Conservation (phyloP, 1,284 basidiomycete genomes). For the Irpex rosettiformis region DNA sequence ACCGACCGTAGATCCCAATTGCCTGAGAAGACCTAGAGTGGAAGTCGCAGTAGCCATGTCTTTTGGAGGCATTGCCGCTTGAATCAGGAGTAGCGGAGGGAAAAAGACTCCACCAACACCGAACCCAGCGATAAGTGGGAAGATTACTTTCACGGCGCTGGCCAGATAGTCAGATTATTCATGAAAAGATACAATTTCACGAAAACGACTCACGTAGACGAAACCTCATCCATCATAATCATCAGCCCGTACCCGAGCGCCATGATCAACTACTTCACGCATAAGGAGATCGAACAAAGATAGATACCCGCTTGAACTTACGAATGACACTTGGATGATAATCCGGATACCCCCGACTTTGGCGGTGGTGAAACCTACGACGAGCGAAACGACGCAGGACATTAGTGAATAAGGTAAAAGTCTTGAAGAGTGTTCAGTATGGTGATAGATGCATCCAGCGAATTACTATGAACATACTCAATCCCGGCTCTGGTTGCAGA, state of each 20-base stretch:
- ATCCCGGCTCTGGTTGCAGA: slow-evolving; percentile 42
- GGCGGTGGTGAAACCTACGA: slow-evolving; percentile 36
- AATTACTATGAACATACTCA: slow-evolving; percentile 29
- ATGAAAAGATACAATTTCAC: neutral
- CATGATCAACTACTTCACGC: slow-evolving; percentile 24
- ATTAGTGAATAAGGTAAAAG: neutral
- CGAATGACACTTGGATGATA: slow-evolving; percentile 28
- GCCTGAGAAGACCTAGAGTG: slow-evolving; percentile 55
- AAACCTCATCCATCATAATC: slow-evolving; percentile 26
- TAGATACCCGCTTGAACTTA: slow-evolving; percentile 6
- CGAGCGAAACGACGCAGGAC: slow-evolving; percentile 24
- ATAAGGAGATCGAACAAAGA: neutral
- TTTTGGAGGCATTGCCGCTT: slow-evolving; percentile 76
- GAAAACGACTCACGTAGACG: neutral
- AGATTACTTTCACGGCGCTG: slow-evolving; percentile 54
- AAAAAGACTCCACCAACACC: slow-evolving; percentile 62
- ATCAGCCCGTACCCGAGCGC: slow-evolving; percentile 34
- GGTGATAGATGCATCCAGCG: neutral
- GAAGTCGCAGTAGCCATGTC: slow-evolving; percentile 74
- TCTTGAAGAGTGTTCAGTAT: neutral
- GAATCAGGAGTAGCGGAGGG: slow-evolving; percentile 60
- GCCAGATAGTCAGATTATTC: neutral
- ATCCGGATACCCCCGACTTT: slow-evolving; percentile 33
- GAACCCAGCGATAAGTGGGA: slow-evolving; percentile 51
- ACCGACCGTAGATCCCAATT: slow-evolving; percentile 47